These are phyloP conservation scores for Neonectria sp. DNA, from an alignment of 2,329 filamentous ascomycete species.

Conservation along the genomic window DNA sequence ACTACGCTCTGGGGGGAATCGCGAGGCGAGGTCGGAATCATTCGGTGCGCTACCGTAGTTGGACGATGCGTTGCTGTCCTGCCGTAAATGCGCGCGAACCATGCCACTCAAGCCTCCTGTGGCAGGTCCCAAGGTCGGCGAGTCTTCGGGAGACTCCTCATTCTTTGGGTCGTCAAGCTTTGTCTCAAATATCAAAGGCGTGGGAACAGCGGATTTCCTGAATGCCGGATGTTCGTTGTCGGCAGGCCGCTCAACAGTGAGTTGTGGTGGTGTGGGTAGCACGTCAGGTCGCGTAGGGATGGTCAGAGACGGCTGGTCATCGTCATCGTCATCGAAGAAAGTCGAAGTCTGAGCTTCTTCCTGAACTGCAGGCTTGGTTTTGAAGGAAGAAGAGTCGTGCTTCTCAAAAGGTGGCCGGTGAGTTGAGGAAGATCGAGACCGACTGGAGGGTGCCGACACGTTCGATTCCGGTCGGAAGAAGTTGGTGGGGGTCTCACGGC, in stretches of 20 bases:
- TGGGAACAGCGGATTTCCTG: conserved; percentile 61
- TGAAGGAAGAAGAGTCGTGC: conserved; percentile 44
- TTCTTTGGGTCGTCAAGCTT: conserved; percentile 23
- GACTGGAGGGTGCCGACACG: conserved; percentile 55
- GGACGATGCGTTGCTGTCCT: conserved; percentile 86
- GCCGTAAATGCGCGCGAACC: conserved; percentile 87
- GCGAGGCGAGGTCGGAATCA: conserved; percentile 48
- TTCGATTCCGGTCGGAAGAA: conserved; percentile 63
- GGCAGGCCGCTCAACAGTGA: conserved; percentile 63
- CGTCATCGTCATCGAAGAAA: conserved; percentile 63
- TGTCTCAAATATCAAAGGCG: conserved; percentile 57
- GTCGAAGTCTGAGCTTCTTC: conserved; percentile 55
- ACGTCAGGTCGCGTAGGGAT: conserved; percentile 18
- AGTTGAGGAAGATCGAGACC: conserved; percentile 65
- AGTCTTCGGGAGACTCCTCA: conserved; percentile 66
- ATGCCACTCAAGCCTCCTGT: conserved; percentile 80
- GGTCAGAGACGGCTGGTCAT: conserved; percentile 50
- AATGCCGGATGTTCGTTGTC: conserved; percentile 71
- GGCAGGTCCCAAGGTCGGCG: conserved; percentile 82
- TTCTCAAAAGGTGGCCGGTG: conserved; percentile 55
- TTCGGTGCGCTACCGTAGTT: conserved; percentile 72
- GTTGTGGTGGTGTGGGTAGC: conserved; percentile 51
- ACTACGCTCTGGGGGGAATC: conserved; percentile 55
- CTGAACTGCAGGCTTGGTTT: conserved; percentile 49
- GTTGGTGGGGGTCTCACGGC: conserved; percentile 73